phyloP scores from a whole-genome alignment of 2,329 filamentous ascomycete genomes.

The Cladosporium sp. region DNA sequence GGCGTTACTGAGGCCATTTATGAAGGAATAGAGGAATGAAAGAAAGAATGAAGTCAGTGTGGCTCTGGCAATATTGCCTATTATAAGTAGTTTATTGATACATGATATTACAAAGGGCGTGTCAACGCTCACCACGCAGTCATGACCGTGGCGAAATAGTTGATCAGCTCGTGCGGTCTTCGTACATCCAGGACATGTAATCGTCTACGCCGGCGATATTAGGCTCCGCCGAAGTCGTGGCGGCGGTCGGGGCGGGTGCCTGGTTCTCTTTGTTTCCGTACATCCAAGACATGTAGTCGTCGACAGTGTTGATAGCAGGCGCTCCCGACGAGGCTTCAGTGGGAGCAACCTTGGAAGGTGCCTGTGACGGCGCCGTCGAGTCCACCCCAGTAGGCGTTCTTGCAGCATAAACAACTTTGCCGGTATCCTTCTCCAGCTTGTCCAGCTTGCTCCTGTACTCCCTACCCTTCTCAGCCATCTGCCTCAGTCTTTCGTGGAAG shows the following conservation, averaged over 20 bases:
- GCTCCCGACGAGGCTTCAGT: background rate
- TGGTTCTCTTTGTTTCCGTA: slow-evolving; percentile 25
- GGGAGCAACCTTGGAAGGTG: background rate
- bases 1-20: background rate
- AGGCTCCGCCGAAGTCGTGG: background rate
- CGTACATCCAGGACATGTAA: slow-evolving; percentile 28
- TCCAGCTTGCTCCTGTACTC: slow-evolving; percentile 60
- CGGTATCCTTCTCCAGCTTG: slow-evolving; percentile 50
- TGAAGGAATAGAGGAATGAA: background rate
- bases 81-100: background rate
- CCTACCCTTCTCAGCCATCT: slow-evolving; percentile 59
- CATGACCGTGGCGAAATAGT: background rate
- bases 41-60: background rate
- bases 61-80: background rate
- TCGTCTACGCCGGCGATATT: slow-evolving; percentile 25
- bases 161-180: slow-evolving; percentile 2
- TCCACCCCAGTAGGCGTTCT: background rate
- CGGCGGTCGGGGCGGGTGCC: background rate
- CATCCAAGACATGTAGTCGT: slow-evolving; percentile 37
- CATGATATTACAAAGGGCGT: background rate
- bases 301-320: slow-evolving; percentile 29
- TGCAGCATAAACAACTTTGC: slow-evolving; percentile 36
- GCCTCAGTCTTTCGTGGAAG: slow-evolving; percentile 49
- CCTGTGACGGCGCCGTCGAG: background rate
- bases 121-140: background rate